phyloP scores from a whole-genome alignment of 306 rosid species.

The Castanea sativa region DNA sequence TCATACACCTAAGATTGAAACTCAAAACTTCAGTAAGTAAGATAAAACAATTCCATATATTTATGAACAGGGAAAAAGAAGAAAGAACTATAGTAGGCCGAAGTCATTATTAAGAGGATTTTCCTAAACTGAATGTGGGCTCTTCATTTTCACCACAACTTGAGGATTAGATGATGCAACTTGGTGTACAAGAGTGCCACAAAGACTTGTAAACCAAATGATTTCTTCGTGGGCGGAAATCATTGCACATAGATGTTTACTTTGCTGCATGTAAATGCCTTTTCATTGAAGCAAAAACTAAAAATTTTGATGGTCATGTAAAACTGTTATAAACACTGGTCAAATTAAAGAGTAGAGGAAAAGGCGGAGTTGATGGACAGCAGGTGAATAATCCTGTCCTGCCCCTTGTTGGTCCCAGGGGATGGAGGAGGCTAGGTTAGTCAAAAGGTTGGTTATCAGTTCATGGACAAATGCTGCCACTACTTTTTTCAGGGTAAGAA shows the following conservation, averaged over 20 bases:
- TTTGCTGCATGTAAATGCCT: not conserved
- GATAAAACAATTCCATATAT: not conserved
- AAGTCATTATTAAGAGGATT: not conserved
- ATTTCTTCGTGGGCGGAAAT: not conserved
- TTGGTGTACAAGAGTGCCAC: too few relatives aligned
- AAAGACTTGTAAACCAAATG: not conserved
- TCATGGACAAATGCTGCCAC: too few relatives aligned
- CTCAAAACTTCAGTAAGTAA: not conserved
- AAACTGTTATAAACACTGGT: not conserved
- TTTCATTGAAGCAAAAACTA: not conserved
- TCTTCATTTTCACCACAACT: too few relatives aligned
- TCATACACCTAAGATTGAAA: constrained; percentile 65
- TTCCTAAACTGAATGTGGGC: not conserved
- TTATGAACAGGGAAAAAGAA: not conserved
- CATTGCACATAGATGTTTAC: not conserved
- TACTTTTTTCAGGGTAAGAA: too few relatives aligned
- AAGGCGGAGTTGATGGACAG: too few relatives aligned
- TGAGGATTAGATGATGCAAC: too few relatives aligned
- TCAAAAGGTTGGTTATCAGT: too few relatives aligned
- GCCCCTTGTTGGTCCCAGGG: too few relatives aligned
- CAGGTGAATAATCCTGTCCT: too few relatives aligned
- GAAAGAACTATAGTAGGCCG: not conserved
- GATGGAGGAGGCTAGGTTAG: too few relatives aligned
- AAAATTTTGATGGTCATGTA: not conserved
- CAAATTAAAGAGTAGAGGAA: too few relatives aligned